A percentile compares a stretch with the other conserved stretches of the same genome.
Evolutionary conservation across 495 filamentous ascomycete genomes (phyloP).

Genomic region (Achaetomiella virescens): DNA sequence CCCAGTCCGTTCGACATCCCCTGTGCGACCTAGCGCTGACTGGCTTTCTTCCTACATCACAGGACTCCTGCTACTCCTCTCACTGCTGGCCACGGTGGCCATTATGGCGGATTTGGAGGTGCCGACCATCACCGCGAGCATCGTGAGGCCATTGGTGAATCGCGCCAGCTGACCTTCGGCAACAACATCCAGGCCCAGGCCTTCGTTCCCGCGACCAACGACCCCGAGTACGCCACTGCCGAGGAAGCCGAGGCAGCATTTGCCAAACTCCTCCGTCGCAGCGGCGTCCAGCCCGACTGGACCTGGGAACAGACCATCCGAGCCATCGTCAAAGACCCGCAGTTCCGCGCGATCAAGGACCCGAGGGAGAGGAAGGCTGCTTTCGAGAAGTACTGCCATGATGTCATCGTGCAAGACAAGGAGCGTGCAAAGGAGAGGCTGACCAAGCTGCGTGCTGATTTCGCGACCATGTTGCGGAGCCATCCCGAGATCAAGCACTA

Average conservation of each 20-base stretch:
- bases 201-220: slow-evolving; percentile 57
- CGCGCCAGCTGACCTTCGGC: slow-evolving; percentile 63
- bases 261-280: slow-evolving; percentile 79
- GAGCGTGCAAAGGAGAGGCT: slow-evolving; percentile 91
- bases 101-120: slow-evolving; percentile 48
- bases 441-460: slow-evolving; percentile 88
- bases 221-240: slow-evolving; percentile 75
- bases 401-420: slow-evolving; percentile 88
- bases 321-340: slow-evolving; percentile 83
- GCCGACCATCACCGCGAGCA: slow-evolving; percentile 23
- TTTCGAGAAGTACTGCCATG: slow-evolving; percentile 91
- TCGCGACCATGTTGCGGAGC: slow-evolving; percentile 89
- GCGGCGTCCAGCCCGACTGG: slow-evolving; percentile 83
- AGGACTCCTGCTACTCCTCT: slow-evolving; percentile 54
- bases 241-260: slow-evolving; percentile 96
- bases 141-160: slow-evolving; percentile 51
- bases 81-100: slow-evolving; percentile 44
- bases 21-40: too few relatives aligned
- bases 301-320: slow-evolving; percentile 88
- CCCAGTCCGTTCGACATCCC: too few relatives aligned
- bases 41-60: slow-evolving; percentile 7
- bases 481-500: slow-evolving; percentile 98
- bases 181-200: slow-evolving; percentile 58
- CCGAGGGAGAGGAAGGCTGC: slow-evolving; percentile 86
- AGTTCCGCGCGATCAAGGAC: slow-evolving; percentile 90